Conservation (phyloP, 2,329 filamentous ascomycete genomes). For the Penicillium capsulatum region DNA sequence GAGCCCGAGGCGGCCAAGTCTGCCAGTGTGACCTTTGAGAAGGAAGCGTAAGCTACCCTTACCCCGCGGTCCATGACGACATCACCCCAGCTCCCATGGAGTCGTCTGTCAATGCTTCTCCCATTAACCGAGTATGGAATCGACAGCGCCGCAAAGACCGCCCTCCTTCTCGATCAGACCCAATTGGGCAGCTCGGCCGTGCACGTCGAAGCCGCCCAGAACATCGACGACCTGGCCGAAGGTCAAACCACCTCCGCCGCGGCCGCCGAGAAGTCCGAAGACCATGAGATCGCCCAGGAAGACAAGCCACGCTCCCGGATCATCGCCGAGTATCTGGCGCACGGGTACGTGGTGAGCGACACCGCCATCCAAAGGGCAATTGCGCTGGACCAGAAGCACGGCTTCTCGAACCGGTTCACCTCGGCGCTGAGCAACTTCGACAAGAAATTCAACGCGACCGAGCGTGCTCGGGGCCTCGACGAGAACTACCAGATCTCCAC, state of each 20-base stretch:
- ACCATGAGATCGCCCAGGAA: slow-evolving; percentile 78
- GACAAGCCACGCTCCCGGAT: slow-evolving; percentile 95
- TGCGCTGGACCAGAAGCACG: slow-evolving; percentile 83
- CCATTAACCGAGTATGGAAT: background rate
- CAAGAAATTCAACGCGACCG: slow-evolving; percentile 77
- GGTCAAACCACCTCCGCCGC: slow-evolving; percentile 56
- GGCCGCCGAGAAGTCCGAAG: slow-evolving; percentile 51
- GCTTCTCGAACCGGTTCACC: slow-evolving; percentile 76
- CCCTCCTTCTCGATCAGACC: slow-evolving; percentile 93
- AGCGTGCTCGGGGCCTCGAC: slow-evolving; percentile 80
- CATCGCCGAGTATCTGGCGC: slow-evolving; percentile 90
- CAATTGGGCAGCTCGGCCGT: slow-evolving; percentile 74
- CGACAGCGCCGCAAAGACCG: slow-evolving; percentile 77
- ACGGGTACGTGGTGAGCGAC: slow-evolving; percentile 81
- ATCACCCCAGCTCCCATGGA: slow-evolving; percentile 3
- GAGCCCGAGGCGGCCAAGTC: slow-evolving; percentile 64
- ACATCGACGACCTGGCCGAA: slow-evolving; percentile 60
- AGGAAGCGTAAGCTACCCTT: slow-evolving; percentile 63
- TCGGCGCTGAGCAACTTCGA: slow-evolving; percentile 72
- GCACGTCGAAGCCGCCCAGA: slow-evolving; percentile 70
- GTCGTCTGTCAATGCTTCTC: no score
- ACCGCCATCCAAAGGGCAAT: slow-evolving; percentile 77
- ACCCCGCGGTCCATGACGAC: slow-evolving; percentile 17
- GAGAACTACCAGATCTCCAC: slow-evolving; percentile 75
- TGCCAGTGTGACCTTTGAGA: slow-evolving; percentile 93